phyloP scores from a whole-genome alignment of 2,329 filamentous ascomycete species.

The Epichloe glyceriae region DNA sequence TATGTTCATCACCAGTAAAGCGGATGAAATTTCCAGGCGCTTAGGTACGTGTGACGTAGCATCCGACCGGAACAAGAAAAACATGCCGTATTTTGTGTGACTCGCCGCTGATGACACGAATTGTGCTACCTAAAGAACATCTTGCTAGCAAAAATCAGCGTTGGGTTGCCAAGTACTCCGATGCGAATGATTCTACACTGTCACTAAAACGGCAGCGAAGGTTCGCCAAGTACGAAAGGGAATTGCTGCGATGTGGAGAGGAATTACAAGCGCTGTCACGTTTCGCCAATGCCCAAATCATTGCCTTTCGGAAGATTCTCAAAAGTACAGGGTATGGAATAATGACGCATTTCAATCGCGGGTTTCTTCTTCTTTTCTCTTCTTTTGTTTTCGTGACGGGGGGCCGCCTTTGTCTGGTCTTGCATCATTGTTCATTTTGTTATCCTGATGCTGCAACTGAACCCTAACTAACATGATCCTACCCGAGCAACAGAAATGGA shows the following conservation, averaged over 20 bases:
- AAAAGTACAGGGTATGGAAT: slow-evolving; percentile 61
- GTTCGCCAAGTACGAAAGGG: slow-evolving; percentile 40
- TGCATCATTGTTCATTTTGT: not conserved
- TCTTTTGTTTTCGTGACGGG: too few species aligned
- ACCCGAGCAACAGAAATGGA: slow-evolving; percentile 55
- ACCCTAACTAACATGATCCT: not conserved
- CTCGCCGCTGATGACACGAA: not conserved
- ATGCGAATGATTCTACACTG: slow-evolving; percentile 18
- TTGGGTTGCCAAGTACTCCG: slow-evolving; percentile 30
- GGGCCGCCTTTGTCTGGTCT: too few species aligned
- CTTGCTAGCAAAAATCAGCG: slow-evolving; percentile 34
- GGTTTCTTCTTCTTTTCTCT: too few species aligned
- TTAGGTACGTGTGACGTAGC: slow-evolving; percentile 37
- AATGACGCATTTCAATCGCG: too few species aligned
- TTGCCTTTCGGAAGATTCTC: slow-evolving; percentile 69
- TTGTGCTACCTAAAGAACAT: slow-evolving; percentile 26
- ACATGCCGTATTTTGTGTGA: not conserved
- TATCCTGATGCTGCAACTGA: not conserved
- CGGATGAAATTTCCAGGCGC: slow-evolving; percentile 60
- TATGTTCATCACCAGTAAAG: slow-evolving; percentile 68
- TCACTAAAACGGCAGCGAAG: slow-evolving; percentile 36
- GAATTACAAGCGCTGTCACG: slow-evolving; percentile 59
- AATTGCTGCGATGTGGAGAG: slow-evolving; percentile 47
- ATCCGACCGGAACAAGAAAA: not conserved
- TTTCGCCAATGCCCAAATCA: slow-evolving; percentile 60